A percentile compares a stretch with the other conserved stretches of the same genome.
These are phyloP conservation scores for Sporothrix dimorphospora DNA, from an alignment of 2,329 filamentous ascomycete species.

Conservation along the genomic window DNA sequence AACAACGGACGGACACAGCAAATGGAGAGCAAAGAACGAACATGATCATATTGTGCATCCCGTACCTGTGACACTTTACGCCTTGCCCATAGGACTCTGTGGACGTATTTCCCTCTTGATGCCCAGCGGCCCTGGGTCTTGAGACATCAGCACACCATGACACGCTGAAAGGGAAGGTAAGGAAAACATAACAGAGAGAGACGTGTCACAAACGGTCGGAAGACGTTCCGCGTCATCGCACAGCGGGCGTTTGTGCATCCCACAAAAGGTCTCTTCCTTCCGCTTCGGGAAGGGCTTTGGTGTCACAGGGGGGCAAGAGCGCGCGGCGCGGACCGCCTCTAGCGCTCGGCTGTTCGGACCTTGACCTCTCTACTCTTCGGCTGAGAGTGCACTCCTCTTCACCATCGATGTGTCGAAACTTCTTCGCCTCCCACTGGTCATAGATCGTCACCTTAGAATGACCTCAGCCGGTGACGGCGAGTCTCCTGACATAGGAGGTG, in stretches of 20 bases:
- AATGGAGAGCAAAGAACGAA: background rate
- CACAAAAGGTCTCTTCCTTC: background rate
- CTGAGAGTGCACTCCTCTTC: background rate
- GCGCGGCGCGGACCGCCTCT: conserved; percentile 11
- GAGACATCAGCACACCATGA: background rate
- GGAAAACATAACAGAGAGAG: background rate
- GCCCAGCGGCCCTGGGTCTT: too few relatives aligned
- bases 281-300: background rate
- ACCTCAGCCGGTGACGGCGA: background rate
- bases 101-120: background rate
- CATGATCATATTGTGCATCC: background rate
- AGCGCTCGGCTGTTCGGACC: background rate
- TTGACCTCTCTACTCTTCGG: background rate
- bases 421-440: background rate
- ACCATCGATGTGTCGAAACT: background rate
- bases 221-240: background rate
- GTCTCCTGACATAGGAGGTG: background rate
- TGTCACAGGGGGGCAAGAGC: background rate
- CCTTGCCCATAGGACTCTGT: background rate
- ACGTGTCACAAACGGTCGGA: background rate
- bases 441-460: too few relatives aligned
- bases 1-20: background rate
- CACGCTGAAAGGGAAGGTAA: background rate
- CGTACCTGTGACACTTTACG: background rate
- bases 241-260: background rate